Percentiles rank a stretch among this genome's conserved stretches.
These are phyloP conservation scores for Cutaneotrichosporon daszewskae DNA, from an alignment of 1,284 basidiomycete species.

Conservation along the genomic window DNA sequence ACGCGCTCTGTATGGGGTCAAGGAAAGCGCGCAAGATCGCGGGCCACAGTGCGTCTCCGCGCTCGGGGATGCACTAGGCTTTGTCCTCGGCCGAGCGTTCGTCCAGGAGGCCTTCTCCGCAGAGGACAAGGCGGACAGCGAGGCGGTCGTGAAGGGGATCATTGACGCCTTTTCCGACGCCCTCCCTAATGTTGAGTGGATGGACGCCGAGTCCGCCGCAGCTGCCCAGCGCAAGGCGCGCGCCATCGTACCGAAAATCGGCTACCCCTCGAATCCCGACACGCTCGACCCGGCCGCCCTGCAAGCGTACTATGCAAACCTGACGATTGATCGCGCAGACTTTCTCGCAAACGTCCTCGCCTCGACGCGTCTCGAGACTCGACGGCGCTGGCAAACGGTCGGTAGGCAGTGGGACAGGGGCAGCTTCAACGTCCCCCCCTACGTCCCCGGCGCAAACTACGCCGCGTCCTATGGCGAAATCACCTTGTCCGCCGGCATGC, in stretches of 20 bases:
- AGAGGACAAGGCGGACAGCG: conserved; percentile 71
- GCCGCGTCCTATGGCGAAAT: conserved; percentile 57
- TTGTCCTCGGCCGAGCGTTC: conserved; percentile 58
- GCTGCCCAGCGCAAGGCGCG: conserved; percentile 74
- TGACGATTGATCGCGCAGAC: conserved; percentile 61
- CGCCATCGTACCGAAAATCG: conserved; percentile 47
- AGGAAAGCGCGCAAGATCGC: conserved; percentile 78
- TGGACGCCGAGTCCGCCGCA: conserved; percentile 76
- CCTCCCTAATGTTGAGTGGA: conserved; percentile 75
- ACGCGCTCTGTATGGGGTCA: conserved; percentile 67
- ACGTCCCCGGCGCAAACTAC: conserved; percentile 47
- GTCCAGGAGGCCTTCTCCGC: conserved; percentile 80
- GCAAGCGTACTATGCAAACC: conserved; percentile 64
- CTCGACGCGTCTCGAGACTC: conserved; percentile 37
- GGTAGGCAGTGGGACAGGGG: conserved; percentile 67
- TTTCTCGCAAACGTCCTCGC: conserved; percentile 71
- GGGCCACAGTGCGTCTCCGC: conserved; percentile 55
- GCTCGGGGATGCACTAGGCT: conserved; percentile 50
- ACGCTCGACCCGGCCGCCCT: conserved; percentile 68
- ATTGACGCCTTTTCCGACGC: conserved; percentile 78
- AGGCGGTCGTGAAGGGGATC: conserved; percentile 76
- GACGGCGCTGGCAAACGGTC: conserved; percentile 64
- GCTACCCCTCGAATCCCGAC: conserved; percentile 77
- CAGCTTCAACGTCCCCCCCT: conserved; percentile 62
- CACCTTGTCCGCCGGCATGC: conserved; percentile 92